Conservation (phyloP, 202 grass and related monocot genomes). For the Cymbopogon flexuosus region DNA sequence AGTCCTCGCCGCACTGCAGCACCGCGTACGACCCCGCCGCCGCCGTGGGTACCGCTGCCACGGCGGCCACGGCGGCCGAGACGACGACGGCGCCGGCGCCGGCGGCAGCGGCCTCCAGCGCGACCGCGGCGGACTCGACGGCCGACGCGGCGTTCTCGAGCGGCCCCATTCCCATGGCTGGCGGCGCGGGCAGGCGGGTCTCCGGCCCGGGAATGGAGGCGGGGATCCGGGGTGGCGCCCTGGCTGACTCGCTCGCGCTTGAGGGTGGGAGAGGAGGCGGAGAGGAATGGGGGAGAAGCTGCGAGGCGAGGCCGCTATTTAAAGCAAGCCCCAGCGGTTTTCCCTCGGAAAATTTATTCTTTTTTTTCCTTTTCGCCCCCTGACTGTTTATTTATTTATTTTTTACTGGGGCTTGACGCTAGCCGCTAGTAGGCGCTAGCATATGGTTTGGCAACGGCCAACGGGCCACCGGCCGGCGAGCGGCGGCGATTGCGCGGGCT, state of each 20-base stretch:
- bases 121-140: not conserved
- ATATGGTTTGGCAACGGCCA: not conserved
- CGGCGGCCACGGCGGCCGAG: not conserved
- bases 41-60: not conserved
- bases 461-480: not conserved
- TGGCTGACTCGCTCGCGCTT: not conserved
- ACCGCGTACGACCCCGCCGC: conserved; percentile 45
- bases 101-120: not conserved
- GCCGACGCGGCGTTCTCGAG: conserved; percentile 14
- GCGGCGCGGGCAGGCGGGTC: not conserved
- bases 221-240: not conserved
- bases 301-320: not conserved
- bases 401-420: not conserved
- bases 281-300: not conserved
- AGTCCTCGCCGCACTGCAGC: conserved; percentile 88
- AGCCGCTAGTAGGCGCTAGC: not conserved
- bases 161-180: conserved; percentile 51
- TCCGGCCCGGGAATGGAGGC: conserved; percentile 19
- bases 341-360: not conserved
- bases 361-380: not conserved
- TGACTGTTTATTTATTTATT: not conserved
- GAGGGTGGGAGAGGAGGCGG: not conserved
- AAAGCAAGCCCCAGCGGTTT: not conserved
- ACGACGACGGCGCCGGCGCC: not conserved
- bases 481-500: not conserved